A percentile compares a stretch with the other conserved stretches of the same genome.
phyloP scores from a whole-genome alignment of 2,329 filamentous ascomycete genomes.

The Zopfia rhizophila region DNA sequence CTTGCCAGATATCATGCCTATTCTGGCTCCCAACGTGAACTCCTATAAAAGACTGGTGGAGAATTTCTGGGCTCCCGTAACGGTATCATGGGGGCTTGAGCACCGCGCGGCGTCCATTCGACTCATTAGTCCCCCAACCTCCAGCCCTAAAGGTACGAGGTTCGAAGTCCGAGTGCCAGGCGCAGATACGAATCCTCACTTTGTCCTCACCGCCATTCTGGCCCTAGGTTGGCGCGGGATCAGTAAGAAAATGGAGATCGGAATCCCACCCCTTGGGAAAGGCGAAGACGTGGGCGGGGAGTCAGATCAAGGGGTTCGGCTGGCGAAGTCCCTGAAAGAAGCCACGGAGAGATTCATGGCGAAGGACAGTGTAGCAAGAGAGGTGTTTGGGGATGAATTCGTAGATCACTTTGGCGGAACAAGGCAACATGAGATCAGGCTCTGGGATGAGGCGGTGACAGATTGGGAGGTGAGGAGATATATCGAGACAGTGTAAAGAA shows the following conservation, averaged over 20 bases:
- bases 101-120: constrained; percentile 93
- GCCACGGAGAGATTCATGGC: constrained; percentile 82
- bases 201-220: constrained; percentile 86
- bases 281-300: constrained; percentile 82
- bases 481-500: constrained; percentile 46
- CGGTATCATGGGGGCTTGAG: constrained; percentile 95
- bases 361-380: constrained; percentile 85
- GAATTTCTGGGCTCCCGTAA: constrained; percentile 99
- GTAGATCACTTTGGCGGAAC: constrained; percentile 96
- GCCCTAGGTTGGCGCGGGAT: constrained; percentile 91
- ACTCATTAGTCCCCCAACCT: constrained; percentile 87
- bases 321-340: constrained; percentile 87
- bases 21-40: constrained; percentile 94
- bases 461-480: constrained; percentile 78
- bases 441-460: constrained; percentile 97
- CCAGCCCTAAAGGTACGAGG: constrained; percentile 84
- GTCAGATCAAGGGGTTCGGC: constrained; percentile 75
- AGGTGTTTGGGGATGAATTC: constrained; percentile 94
- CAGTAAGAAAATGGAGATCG: constrained; percentile 88
- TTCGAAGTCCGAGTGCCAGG: constrained; percentile 94
- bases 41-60: constrained; percentile 98
- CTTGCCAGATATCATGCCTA: constrained; percentile 93
- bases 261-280: constrained; percentile 83
- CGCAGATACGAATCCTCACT: constrained; percentile 91
- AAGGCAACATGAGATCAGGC: constrained; percentile 85